Conservation (phyloP, 108 stramenopile species). For the Skeletonema menzelii region DNA sequence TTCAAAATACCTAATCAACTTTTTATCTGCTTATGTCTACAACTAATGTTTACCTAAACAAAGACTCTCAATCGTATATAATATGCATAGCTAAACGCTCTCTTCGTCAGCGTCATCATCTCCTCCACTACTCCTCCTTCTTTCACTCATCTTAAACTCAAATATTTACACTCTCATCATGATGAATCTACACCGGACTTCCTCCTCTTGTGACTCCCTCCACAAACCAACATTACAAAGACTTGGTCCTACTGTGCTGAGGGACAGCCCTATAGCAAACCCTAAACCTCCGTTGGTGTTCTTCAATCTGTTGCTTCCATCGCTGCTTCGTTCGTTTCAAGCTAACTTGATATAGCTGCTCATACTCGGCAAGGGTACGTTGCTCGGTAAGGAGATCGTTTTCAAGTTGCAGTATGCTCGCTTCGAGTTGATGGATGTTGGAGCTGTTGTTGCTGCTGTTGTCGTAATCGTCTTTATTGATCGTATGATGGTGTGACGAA, state of each 20-base stretch:
- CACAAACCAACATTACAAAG: background rate
- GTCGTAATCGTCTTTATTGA: background rate
- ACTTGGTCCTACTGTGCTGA: background rate
- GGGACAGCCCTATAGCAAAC: slow-evolving; percentile 4
- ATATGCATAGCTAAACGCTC: background rate
- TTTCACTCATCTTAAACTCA: background rate
- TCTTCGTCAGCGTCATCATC: background rate
- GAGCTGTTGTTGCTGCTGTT: background rate
- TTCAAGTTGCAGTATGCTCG: background rate
- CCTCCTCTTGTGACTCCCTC: no score
- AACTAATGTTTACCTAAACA: background rate
- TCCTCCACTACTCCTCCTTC: background rate
- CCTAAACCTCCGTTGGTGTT: background rate
- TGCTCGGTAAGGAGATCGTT: background rate
- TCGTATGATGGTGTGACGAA: background rate
- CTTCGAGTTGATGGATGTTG: background rate
- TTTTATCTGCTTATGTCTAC: background rate
- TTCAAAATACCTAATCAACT: background rate
- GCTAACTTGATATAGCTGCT: background rate
- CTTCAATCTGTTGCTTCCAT: slow-evolving; percentile 1
- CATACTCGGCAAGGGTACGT: background rate
- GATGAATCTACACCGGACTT: no score
- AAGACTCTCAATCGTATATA: background rate
- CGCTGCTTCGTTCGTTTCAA: background rate
- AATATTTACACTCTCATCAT: background rate